Evolutionary conservation across 2,329 filamentous ascomycete species (phyloP), one percentile per base, ranked within the genome.

Genomic region (Pseudopyrenochaeta lycopersici): DNA sequence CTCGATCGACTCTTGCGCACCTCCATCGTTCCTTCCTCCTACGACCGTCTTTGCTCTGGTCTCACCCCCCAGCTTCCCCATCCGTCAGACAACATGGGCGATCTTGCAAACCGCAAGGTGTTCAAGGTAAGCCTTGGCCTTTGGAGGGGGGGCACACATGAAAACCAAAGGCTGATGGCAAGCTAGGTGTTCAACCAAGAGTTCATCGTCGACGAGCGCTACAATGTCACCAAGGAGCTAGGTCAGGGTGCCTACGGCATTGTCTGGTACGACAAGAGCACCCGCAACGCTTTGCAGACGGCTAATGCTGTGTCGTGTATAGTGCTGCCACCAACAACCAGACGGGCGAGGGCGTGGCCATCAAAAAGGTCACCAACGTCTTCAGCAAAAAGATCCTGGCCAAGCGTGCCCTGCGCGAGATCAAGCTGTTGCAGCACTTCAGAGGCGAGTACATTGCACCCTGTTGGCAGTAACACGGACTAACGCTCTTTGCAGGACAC

Each of bases 281-380:
- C 44, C 48, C 33, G 23, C 46, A 33, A 18, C 21, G 40, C 38
- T 46, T 21, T 32, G 23, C 44, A 27, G 42, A 38, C 51, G 49
- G 58, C 60, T 72, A 57, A 71, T 52, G 33, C 56, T 54, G 59
- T 60, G 56, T 58, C n/a, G n/a, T 60, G 54, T 60, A 61, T 75
- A 97, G 93, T 78, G 94, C 95, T 56, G 95, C 95, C 50, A 91
- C 92, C 64, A 97, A 98, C 83, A 89, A 88, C 75, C 88, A 92
- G 77, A 96, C 90, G 29, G 89, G 88, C 71, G 95, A 99, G 76
- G 93, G 94, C 35, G 93, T 99, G 60, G 95, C 95, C 70, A 95
- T 99, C 84, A 99, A 99, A 81, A 99, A 99, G 81, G 92, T 99
- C 76, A 99, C 95, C 82, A 99, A 99, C 90, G 94, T 99, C 70